Evolutionary conservation across 768 basidiomycete species (phyloP), one percentile per base, ranked within the genome.

Genomic region (Pulveroboletus sp.): DNA sequence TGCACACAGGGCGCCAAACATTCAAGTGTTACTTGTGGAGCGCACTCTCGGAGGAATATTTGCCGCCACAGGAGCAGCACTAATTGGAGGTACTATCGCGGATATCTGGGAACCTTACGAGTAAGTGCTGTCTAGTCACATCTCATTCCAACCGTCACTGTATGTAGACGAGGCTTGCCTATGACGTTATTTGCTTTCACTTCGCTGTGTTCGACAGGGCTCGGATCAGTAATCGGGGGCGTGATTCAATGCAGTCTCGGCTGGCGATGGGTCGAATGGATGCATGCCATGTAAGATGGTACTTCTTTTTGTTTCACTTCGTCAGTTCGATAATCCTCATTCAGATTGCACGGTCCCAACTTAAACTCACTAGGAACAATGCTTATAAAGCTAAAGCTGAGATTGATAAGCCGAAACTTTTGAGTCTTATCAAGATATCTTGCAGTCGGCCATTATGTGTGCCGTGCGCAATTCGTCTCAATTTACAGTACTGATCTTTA

Each of bases 201-300:
- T 2, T 81, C 82, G 0, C 57, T 89, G 14, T 77, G 75, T 8
- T 76, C 77, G 0, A 78, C 79, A 0, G 85, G 81, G 0, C 38
- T 89, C 2, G 89, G 84, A 6, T 81, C 87, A 0, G 66, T 84
- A 0, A 67, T 76, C 4, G 79, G 80, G 26, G 83, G 82, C 8
- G 85, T 82, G 76, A 74, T 87, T 31, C 79, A 88, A 58, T 73
- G 77, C 54, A 78, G 78, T 52, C 68, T 89, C 6, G 74, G 74
- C 52, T 91, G 89, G 87, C 71, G 87, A 35, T 90, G 89, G 86
- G 85, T 92, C 17, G 79, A 87, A 59, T 91, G 87, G 87, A 74
- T 89, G 10, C 80, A 83, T 51, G 67, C 80, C 59, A 85, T 84
- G 83, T 80, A 43, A 48, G 59, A 28, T 24, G 12, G 36, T 9